These are phyloP conservation scores for Ramaria rubella DNA, from an alignment of 768 basidiomycete species.

Conservation along the genomic window DNA sequence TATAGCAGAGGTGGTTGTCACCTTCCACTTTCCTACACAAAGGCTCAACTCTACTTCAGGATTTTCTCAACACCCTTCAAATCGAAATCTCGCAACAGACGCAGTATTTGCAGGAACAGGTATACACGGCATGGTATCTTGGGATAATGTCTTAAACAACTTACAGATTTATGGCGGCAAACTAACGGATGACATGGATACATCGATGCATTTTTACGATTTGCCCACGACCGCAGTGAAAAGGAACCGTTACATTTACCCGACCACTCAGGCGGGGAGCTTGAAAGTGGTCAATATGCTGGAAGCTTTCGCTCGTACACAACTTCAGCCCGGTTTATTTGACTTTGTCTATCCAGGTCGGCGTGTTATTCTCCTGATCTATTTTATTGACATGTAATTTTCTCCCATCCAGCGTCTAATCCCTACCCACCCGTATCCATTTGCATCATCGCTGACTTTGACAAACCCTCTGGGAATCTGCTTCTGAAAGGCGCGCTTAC, in stretches of 20 bases:
- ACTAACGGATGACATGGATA: slow-evolving; percentile 48
- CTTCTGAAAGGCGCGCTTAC: slow-evolving; percentile 58
- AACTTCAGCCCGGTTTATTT: slow-evolving; percentile 32
- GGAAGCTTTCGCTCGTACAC: slow-evolving; percentile 44
- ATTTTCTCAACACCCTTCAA: slow-evolving; percentile 60
- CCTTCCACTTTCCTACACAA: slow-evolving; percentile 3
- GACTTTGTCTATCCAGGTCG: slow-evolving; percentile 63
- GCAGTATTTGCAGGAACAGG: slow-evolving; percentile 68
- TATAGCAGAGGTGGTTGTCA: slow-evolving; percentile 48
- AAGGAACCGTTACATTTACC: slow-evolving; percentile 73
- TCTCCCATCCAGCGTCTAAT: background rate
- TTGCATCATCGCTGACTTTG: slow-evolving; percentile 74
- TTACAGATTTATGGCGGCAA: slow-evolving; percentile 50
- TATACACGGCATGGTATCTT: slow-evolving; percentile 22
- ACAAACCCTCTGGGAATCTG: slow-evolving; percentile 49
- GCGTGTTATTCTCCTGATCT: slow-evolving; percentile 18
- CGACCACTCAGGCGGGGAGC: slow-evolving; percentile 37
- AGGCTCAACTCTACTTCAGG: slow-evolving; percentile 31
- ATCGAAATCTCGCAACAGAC: slow-evolving; percentile 51
- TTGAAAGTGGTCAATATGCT: slow-evolving; percentile 51
- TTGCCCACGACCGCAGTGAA: slow-evolving; percentile 63
- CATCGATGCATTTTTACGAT: slow-evolving; percentile 84
- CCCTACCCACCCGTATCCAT: slow-evolving; percentile 23
- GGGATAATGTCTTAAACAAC: background rate
- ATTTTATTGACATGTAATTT: background rate